Evolutionary conservation across 192 early-diverging fungal species (phyloP).

Genomic region (Linnemannia elongata): DNA sequence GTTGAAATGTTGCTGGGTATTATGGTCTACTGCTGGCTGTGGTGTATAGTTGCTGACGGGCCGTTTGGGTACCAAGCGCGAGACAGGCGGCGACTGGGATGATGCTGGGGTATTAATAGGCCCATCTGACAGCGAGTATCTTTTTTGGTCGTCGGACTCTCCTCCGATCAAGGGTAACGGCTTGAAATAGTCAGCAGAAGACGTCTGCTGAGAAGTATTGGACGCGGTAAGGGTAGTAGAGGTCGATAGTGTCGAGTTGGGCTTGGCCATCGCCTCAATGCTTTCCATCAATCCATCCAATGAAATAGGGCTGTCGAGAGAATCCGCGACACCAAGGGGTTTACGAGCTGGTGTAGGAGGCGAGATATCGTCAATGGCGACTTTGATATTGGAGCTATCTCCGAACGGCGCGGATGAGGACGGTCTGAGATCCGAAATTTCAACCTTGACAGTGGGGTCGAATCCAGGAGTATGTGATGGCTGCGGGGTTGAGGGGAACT

Average conservation of each 20-base stretch:
- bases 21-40: neutral
- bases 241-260: neutral
- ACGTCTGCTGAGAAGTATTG: neutral
- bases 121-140: slow-evolving; percentile 44
- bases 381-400: slow-evolving; percentile 22
- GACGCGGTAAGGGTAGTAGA: neutral
- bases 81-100: slow-evolving; percentile 30
- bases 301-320: slow-evolving; percentile 37
- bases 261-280: slow-evolving; percentile 44
- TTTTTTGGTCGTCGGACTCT: slow-evolving; percentile 12
- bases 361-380: slow-evolving; percentile 28
- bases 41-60: slow-evolving; percentile 19
- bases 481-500: slow-evolving; percentile 10
- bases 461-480: neutral
- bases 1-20: neutral
- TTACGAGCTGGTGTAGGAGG: neutral
- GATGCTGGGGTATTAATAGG: slow-evolving; percentile 1
- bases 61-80: slow-evolving; percentile 28
- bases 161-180: slow-evolving; percentile 40
- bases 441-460: slow-evolving; percentile 42
- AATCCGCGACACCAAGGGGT: neutral
- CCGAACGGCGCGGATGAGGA: neutral
- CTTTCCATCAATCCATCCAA: slow-evolving; percentile 52
- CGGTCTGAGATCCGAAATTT: slow-evolving; percentile 32
- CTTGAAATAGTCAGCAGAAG: slow-evolving; percentile 27